These are phyloP conservation scores for Fragaria iinumae DNA, from an alignment of 306 rosid genomes.

Conservation along the genomic window DNA sequence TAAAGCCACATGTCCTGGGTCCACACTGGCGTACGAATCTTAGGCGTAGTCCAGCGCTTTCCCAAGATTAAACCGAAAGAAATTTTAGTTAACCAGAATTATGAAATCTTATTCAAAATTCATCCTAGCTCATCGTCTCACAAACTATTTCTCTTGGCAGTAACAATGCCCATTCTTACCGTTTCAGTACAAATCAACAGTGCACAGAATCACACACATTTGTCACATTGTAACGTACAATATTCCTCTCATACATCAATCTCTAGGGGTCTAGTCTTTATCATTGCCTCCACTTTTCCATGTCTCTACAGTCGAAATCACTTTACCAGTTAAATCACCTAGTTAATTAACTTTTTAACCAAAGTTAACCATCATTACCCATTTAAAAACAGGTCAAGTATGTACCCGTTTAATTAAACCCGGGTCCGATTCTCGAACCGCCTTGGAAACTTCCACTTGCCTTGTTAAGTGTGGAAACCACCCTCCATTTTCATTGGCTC, in stretches of 20 bases:
- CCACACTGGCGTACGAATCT: too few species aligned
- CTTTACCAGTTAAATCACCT: not conserved
- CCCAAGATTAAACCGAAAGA: too few species aligned
- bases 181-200: too few species aligned
- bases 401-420: not conserved
- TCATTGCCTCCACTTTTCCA: not conserved
- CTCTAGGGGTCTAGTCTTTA: not conserved
- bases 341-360: not conserved
- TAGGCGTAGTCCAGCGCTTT: too few species aligned
- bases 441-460: constrained; percentile 39
- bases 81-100: too few species aligned
- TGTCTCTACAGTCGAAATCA: not conserved
- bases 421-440: constrained; percentile 18
- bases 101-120: too few species aligned
- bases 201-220: not conserved
- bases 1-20: too few species aligned
- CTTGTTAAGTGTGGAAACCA: constrained; percentile 12
- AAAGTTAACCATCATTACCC: not conserved
- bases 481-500: constrained; percentile 22
- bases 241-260: constrained; percentile 16
- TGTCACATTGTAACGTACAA: constrained; percentile 24
- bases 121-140: too few species aligned
- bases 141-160: too few species aligned
- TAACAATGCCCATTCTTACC: too few species aligned
- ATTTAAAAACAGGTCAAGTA: not conserved